phyloP scores from a whole-genome alignment of 495 filamentous ascomycete species.

The Aspergillus haitiensis region DNA sequence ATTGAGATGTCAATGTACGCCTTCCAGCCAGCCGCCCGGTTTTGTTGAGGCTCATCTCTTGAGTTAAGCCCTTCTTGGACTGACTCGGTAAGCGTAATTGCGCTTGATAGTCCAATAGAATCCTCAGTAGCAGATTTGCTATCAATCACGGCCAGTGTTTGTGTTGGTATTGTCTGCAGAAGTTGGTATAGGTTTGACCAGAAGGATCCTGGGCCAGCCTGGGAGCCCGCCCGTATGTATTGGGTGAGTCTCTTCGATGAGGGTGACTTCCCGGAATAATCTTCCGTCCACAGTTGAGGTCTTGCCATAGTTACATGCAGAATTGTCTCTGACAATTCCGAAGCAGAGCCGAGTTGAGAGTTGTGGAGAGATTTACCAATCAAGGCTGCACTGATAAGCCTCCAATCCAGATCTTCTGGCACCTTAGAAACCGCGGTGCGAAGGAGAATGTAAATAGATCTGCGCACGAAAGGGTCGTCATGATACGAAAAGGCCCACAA shows the following conservation, averaged over 20 bases:
- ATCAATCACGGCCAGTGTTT: slow-evolving; percentile 50
- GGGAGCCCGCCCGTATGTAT: slow-evolving; percentile 83
- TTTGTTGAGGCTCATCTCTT: slow-evolving; percentile 70
- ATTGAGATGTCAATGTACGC: slow-evolving; percentile 63
- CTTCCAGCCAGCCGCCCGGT: slow-evolving; percentile 66
- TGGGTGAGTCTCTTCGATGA: slow-evolving; percentile 61
- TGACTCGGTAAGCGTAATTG: slow-evolving; percentile 54
- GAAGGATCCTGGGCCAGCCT: slow-evolving; percentile 64
- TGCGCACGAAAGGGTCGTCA: slow-evolving; percentile 70
- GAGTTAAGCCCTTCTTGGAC: slow-evolving; percentile 66
- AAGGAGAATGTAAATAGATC: slow-evolving; percentile 67
- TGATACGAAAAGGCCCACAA: slow-evolving; percentile 74
- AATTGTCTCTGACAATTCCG: slow-evolving; percentile 65
- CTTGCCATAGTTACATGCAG: slow-evolving; percentile 57
- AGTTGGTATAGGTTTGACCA: slow-evolving; percentile 68
- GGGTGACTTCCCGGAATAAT: slow-evolving; percentile 66
- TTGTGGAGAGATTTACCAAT: slow-evolving; percentile 67
- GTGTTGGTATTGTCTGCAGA: slow-evolving; percentile 57
- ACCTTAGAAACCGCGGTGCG: slow-evolving; percentile 57
- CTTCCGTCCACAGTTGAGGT: slow-evolving; percentile 73
- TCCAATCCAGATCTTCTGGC: slow-evolving; percentile 57
- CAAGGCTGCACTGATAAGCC: slow-evolving; percentile 64
- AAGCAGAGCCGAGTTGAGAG: slow-evolving; percentile 69
- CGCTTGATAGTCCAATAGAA: slow-evolving; percentile 29
- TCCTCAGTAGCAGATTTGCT: slow-evolving; percentile 39